These are phyloP conservation scores for Yamadazyma membranifaciens DNA, from an alignment of 1,139 yeast genomes.

Conservation along the genomic window DNA sequence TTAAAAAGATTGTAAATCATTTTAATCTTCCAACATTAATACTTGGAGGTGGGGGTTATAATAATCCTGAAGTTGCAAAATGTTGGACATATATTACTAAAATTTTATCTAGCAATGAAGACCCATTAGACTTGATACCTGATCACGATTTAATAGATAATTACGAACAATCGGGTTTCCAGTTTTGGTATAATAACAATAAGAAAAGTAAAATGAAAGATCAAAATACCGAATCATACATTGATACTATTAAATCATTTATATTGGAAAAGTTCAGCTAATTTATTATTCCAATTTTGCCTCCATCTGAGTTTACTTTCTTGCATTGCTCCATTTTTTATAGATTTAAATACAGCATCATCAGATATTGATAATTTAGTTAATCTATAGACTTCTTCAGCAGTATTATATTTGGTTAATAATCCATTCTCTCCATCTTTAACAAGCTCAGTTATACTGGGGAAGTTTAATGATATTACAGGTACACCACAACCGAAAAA, in stretches of 20 bases:
- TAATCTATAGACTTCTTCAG: slow-evolving; percentile 50
- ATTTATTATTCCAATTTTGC: slow-evolving; percentile 59
- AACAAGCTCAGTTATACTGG: slow-evolving; percentile 68
- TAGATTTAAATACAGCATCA: slow-evolving; percentile 23
- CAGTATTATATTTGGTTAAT: slow-evolving; percentile 15
- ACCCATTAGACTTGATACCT: slow-evolving; percentile 45
- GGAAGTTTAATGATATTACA: slow-evolving; percentile 73
- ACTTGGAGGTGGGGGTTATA: slow-evolving; percentile 81
- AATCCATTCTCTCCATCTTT: slow-evolving; percentile 45
- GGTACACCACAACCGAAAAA: slow-evolving; percentile 97
- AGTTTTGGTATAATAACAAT: slow-evolving; percentile 45
- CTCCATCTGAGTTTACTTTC: slow-evolving; percentile 77
- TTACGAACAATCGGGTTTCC: slow-evolving; percentile 47
- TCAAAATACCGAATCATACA: slow-evolving; percentile 27
- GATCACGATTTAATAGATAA: slow-evolving; percentile 48
- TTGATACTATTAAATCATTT: slow-evolving; percentile 4
- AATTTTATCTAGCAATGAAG: slow-evolving; percentile 15
- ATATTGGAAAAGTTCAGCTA: slow-evolving; percentile 18
- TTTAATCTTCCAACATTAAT: slow-evolving; percentile 36
- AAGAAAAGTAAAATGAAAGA: slow-evolving; percentile 33
- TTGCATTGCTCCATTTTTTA: slow-evolving; percentile 65
- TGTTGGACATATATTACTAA: slow-evolving; percentile 63
- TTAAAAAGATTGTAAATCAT: slow-evolving; percentile 23
- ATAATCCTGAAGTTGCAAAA: slow-evolving; percentile 60
- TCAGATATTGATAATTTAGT: slow-evolving; percentile 47